These are phyloP conservation scores for Alternaria metachromatica DNA, from an alignment of 2,329 filamentous ascomycete species.

Conservation along the genomic window DNA sequence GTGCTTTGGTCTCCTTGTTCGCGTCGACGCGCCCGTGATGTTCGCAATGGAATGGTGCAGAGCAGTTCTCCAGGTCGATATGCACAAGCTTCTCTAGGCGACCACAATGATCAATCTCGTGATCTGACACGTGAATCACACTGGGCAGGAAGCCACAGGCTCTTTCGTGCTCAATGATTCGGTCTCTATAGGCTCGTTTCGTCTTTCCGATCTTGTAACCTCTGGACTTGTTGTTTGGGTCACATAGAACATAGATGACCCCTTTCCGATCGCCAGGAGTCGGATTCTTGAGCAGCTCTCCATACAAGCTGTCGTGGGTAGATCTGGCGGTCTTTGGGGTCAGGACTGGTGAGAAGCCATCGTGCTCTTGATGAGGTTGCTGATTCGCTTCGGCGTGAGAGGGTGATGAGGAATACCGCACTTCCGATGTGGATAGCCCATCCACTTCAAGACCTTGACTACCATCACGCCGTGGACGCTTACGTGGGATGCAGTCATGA, in stretches of 20 bases:
- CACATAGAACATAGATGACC: conserved; percentile 12
- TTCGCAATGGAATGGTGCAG: not conserved
- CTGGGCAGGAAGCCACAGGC: not conserved
- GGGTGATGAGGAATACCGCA: not conserved
- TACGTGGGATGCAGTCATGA: not conserved
- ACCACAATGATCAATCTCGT: not conserved
- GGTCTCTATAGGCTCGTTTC: not conserved
- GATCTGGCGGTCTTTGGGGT: not conserved
- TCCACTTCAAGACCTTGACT: not conserved
- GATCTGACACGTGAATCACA: not conserved
- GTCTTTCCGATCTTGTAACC: conserved; percentile 21
- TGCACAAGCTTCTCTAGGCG: conserved; percentile 12
- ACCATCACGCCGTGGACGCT: not conserved
- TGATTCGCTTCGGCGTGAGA: not conserved
- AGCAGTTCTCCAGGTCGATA: conserved; percentile 1
- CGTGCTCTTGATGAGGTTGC: not conserved
- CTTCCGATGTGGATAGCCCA: not conserved
- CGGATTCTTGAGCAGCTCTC: not conserved
- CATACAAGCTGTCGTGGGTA: conserved; percentile 1
- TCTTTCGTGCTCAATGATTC: conserved; percentile 5
- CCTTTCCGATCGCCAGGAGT: conserved; percentile 1
- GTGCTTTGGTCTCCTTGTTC: not conserved
- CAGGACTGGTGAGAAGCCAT: not conserved
- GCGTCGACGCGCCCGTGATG: not conserved
- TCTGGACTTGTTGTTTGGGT: not conserved